phyloP scores from a whole-genome alignment of 2,329 filamentous ascomycete genomes.

The Gnomoniopsis smithogilvyi region DNA sequence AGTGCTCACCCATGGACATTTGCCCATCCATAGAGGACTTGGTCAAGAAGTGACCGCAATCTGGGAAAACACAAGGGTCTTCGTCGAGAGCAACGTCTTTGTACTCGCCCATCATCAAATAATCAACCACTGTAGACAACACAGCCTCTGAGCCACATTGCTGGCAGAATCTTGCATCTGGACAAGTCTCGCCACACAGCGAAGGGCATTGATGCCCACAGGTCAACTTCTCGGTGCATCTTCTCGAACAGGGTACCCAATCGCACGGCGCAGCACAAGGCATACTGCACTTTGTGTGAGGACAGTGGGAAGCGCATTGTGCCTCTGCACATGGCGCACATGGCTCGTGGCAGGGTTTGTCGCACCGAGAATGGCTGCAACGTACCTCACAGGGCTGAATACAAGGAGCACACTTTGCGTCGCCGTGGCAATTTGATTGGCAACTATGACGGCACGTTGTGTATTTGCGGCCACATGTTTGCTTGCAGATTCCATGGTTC shows the following conservation, averaged over 20 bases:
- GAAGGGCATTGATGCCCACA: conserved; percentile 65
- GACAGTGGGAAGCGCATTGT: conserved; percentile 43
- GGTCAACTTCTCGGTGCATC: conserved; percentile 49
- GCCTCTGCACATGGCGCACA: conserved; percentile 59
- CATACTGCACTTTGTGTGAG: conserved; percentile 38
- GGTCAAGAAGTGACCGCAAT: conserved; percentile 63
- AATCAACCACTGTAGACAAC: conserved; percentile 50
- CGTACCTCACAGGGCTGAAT: conserved; percentile 46
- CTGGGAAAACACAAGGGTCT: conserved; percentile 58
- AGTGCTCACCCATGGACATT: conserved; percentile 52
- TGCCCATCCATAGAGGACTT: conserved; percentile 57
- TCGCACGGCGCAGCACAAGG: conserved; percentile 67
- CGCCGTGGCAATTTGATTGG: conserved; percentile 47
- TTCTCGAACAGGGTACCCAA: conserved; percentile 59
- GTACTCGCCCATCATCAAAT: conserved; percentile 52
- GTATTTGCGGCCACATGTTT: conserved; percentile 47
- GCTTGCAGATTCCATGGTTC: conserved; percentile 46
- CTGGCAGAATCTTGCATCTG: conserved; percentile 51
- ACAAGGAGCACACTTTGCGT: conserved; percentile 45
- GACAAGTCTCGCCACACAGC: conserved; percentile 63
- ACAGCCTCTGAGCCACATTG: conserved; percentile 43
- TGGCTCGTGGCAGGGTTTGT: conserved; percentile 53
- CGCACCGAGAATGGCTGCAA: conserved; percentile 56
- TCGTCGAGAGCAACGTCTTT: conserved; percentile 55
- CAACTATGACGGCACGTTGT: conserved; percentile 58